Base-by-base conservation (phyloP, 2,329 filamentous ascomycete genomes). In the Neofusicoccum cordaticola region DNA sequence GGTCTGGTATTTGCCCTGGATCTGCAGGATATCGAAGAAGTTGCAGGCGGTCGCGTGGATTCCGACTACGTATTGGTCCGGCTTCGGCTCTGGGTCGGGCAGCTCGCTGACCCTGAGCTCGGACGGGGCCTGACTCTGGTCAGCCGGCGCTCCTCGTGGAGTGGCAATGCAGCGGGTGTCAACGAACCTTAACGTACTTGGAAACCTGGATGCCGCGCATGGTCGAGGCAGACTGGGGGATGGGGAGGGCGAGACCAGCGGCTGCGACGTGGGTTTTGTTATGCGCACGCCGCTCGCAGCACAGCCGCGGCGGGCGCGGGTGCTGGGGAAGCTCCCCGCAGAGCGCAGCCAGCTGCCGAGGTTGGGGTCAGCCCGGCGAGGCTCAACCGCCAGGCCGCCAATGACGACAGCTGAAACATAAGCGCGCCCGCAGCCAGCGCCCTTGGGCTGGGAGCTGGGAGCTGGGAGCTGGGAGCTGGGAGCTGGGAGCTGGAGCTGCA, bases 21-120 rank as follows among this genome's bases (percentile, higher is more conserved):
- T 92, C 75, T 98, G 94, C 63, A 98, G 87, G 65, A 97, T 90
- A 77, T 98, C 94, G 82, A 97, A 98, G 85, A 98, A 98, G 81
- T 98, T 98, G 72, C 92, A 91, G 19, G 92, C 94, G 0, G 90
- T 86, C 52, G 94, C 92, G 78, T 92, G 91, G 72, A 98, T 90
- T 73, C 88, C 86, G 75, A 98, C 90, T 68, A 96, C 84, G 76
- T 97, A 98, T 80, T 97, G 87, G 73, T 90, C 82, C 37, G 87
- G 78, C 8, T 84, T 82, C 1, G 93, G 91, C 1, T 81, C 80
- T 0, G 92, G 93, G 62, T 93, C 91, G 17, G 92, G 88, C 13
- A 97, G 85, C 22, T 86, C 83, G 17, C 86, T 84, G 69, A 96
- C 90, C 67, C 82, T 85, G 76, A 98, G 91, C 73, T 95, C 91